Evolutionary conservation across 2,329 filamentous ascomycete genomes (phyloP), one percentile per base, ranked within the genome.

Genomic region (Alternaria sp.): DNA sequence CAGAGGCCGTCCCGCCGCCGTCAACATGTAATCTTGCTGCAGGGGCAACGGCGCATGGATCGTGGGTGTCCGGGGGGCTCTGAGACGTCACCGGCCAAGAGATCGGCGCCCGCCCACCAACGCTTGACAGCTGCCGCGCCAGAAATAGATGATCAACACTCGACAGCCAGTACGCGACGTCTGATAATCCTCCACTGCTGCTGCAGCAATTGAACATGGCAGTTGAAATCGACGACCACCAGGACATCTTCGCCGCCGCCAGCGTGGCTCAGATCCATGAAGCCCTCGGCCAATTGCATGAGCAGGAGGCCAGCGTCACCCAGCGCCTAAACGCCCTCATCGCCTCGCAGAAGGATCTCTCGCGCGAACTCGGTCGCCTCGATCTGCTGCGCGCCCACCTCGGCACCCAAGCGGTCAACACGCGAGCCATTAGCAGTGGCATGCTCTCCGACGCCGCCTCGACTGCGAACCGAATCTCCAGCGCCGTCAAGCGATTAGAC

Each of bases 351-450:
- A 89, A 92, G 65, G 92, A 97, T 76, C 88, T 99, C 53, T 91
- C 91, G 19, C 91, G 93, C 69, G 93, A 97, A 74, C 86, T 99
- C 54, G 90, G 90, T 64, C 91, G 95, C 17, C 87, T 99, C 67
- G 96, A 99, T 80, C 86, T 97, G 28, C 87, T 97, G 58, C 92
- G 96, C 69, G 94, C 94, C 45, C 91, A 94, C 67, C 87, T 98
- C 30, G 93, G 93, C 62, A 89, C 93, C 6, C 96, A 98, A 77
- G 92, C 91, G 54, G 91, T 94, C 74, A 91, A 92, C 53, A 91
- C 93, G 13, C 89, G 95, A 66, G 86, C 90, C 47, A 91, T 99
- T 75, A 92, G 92, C 84, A 92, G 93, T 87, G 91, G 89, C 78
- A 97, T 97, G 92, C 90, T 99, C 63, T 90, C 93, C 44, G 88